Evolutionary conservation across 306 rosid species (phyloP), one percentile per base, ranked within the genome.

Genomic region (Prunus kanzakura): DNA sequence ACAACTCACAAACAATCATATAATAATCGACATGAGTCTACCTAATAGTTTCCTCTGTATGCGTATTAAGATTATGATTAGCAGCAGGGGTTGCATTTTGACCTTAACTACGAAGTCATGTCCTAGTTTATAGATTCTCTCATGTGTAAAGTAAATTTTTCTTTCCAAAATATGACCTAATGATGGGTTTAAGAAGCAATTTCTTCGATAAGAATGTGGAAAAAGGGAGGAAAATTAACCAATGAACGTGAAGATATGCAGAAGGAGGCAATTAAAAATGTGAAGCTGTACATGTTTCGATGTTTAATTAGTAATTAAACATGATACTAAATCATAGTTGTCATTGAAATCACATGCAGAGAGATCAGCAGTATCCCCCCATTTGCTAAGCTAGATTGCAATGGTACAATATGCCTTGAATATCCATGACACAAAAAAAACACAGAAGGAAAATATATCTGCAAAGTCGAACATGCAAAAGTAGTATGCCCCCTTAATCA

Each of bases 361-460:
- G 41, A 62, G 11, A 62, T 71, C 65, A 56, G 69, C 75, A 73
- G 20, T 20, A 60, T 67, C 41, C 8, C 46, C 51, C 19, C 18
- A 56, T 73, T 49, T 67, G 51, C 47, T 64, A 47, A 52, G 58
- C 23, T 54, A 38, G 65, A 72, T 30, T 38, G 66, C 25, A 57
- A 16, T 22, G 47, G 43, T 73, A 66, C 75, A 62, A 78, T 35
- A 35, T 54, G 78, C 77, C 63, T 35, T 64, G 78, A 64, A 73
- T 74, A 58, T 67, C 79, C 83, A 78, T 41, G 76, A 78, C 79
- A 78, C 66, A 74, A 74, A 69, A 65, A 74, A 73, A 74, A 69
- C n/a, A 46, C 55, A 27, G 41, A 16, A 30, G 20, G 32, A 16
- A 45, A n/a, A 46, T 3, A 60, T 15, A 15, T 54, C 18, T 52